Percentiles rank a stretch among this genome's conserved stretches.
Evolutionary conservation across 1,139 yeast species (phyloP).

Genomic region (Taphrina populina): DNA sequence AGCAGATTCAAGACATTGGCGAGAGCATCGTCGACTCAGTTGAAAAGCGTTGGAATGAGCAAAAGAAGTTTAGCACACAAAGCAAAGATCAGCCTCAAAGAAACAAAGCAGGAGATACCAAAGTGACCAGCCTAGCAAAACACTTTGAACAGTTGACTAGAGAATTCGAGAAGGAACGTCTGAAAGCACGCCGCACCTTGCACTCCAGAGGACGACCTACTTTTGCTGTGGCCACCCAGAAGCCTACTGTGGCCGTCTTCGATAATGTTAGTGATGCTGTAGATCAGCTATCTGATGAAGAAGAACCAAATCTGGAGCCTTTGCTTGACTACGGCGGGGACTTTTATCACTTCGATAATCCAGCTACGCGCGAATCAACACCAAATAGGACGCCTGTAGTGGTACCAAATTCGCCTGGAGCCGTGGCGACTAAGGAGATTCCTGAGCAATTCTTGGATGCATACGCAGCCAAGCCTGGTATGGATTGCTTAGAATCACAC

Average conservation of each 20-base stretch:
- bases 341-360: conserved; percentile 17
- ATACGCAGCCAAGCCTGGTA: not conserved
- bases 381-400: conserved; percentile 1
- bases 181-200: conserved; percentile 66
- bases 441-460: conserved; percentile 23
- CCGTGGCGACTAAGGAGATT: conserved; percentile 6
- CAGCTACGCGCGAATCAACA: conserved; percentile 20
- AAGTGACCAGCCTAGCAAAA: conserved; percentile 48
- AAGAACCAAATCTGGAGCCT: conserved; percentile 39
- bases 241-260: conserved; percentile 88
- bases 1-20: conserved; percentile 30
- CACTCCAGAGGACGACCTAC: conserved; percentile 68
- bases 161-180: conserved; percentile 87
- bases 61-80: conserved; percentile 39
- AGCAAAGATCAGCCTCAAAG: conserved; percentile 41
- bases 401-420: not conserved
- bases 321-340: conserved; percentile 21
- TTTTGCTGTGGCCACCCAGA: conserved; percentile 69
- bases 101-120: conserved; percentile 40
- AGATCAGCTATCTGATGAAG: conserved; percentile 46
- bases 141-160: conserved; percentile 78
- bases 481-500: conserved; percentile 2
- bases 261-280: conserved; percentile 89
- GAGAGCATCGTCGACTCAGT: conserved; percentile 29
- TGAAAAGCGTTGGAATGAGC: conserved; percentile 31